A percentile compares a stretch with the other conserved stretches of the same genome.
phyloP scores from a whole-genome alignment of 2,329 filamentous ascomycete species.

The Pseudogymnoascus sp. region DNA sequence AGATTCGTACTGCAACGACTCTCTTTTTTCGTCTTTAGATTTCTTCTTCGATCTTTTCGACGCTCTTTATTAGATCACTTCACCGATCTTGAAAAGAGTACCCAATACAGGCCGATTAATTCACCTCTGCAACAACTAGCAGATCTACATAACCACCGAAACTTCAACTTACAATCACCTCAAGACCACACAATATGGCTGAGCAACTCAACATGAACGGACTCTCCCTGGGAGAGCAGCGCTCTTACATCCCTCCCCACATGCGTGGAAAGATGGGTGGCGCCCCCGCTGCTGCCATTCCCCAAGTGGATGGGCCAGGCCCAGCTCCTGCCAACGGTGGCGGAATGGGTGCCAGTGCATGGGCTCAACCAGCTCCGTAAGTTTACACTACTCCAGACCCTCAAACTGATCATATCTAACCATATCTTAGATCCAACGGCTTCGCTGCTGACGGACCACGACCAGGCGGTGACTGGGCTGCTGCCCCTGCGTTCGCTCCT shows the following conservation, averaged over 20 bases:
- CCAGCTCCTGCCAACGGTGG: conserved; percentile 14
- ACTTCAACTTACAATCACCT: conserved; percentile 9
- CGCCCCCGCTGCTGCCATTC: conserved; percentile 13
- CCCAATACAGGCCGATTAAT: conserved; percentile 7
- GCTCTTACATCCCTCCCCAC: conserved; percentile 82
- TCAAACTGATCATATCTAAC: not conserved
- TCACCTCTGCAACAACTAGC: not conserved
- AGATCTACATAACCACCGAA: conserved; percentile 5
- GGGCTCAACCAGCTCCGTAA: conserved; percentile 46
- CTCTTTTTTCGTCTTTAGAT: conserved; percentile 26
- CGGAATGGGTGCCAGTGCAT: conserved; percentile 55
- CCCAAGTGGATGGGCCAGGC: conserved; percentile 9
- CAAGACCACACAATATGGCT: conserved; percentile 54
- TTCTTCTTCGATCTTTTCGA: conserved; percentile 17
- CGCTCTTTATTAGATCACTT: conserved; percentile 19
- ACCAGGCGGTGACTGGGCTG: conserved; percentile 26
- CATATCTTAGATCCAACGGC: conserved; percentile 39
- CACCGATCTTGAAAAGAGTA: conserved; percentile 19
- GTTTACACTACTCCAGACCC: conserved; percentile 23
- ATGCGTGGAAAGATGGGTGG: conserved; percentile 55
- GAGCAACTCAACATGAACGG: conserved; percentile 78
- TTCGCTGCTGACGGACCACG: conserved; percentile 33
- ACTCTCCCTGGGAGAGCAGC: conserved; percentile 56
- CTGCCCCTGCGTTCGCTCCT: conserved; percentile 32
- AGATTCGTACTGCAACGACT: conserved; percentile 13